A percentile compares a stretch with the other conserved stretches of the same genome.
Conservation (phyloP, 768 basidiomycete species). For the Leccinum barrowsii region DNA sequence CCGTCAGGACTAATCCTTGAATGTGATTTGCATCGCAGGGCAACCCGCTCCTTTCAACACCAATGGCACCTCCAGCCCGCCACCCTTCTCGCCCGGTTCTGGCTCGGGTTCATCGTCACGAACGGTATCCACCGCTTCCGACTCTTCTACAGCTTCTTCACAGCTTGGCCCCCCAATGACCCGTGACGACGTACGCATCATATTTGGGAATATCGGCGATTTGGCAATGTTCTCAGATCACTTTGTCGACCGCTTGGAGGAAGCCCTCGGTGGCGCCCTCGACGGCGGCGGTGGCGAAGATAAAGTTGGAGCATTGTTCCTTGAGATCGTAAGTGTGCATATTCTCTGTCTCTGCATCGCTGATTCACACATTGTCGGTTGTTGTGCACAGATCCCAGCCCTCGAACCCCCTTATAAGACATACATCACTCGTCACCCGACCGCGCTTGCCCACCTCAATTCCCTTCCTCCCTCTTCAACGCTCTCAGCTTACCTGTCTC, state of each 20-base stretch:
- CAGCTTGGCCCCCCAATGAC: slow-evolving; percentile 62
- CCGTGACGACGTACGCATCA: slow-evolving; percentile 60
- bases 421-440: slow-evolving; percentile 79
- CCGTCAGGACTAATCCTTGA: slow-evolving; percentile 5
- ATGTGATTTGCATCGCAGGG: slow-evolving; percentile 27
- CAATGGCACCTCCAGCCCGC: slow-evolving; percentile 23
- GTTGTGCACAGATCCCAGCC: slow-evolving; percentile 51
- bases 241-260: slow-evolving; percentile 62
- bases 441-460: slow-evolving; percentile 66
- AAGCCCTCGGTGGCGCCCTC: slow-evolving; percentile 58
- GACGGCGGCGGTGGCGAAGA: slow-evolving; percentile 70
- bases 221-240: slow-evolving; percentile 68
- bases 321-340: slow-evolving; percentile 54
- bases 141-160: slow-evolving; percentile 49
- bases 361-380: not conserved
- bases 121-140: slow-evolving; percentile 43
- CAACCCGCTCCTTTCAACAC: slow-evolving; percentile 39
- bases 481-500: slow-evolving; percentile 60
- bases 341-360: not conserved
- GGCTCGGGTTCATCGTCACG: slow-evolving; percentile 38
- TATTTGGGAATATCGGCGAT: slow-evolving; percentile 76
- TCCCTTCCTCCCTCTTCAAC: slow-evolving; percentile 40
- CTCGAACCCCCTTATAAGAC: slow-evolving; percentile 71
- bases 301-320: slow-evolving; percentile 64
- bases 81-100: slow-evolving; percentile 30